Conservation (phyloP, 1,284 basidiomycete genomes). For the Apiotrichum montevideense region DNA sequence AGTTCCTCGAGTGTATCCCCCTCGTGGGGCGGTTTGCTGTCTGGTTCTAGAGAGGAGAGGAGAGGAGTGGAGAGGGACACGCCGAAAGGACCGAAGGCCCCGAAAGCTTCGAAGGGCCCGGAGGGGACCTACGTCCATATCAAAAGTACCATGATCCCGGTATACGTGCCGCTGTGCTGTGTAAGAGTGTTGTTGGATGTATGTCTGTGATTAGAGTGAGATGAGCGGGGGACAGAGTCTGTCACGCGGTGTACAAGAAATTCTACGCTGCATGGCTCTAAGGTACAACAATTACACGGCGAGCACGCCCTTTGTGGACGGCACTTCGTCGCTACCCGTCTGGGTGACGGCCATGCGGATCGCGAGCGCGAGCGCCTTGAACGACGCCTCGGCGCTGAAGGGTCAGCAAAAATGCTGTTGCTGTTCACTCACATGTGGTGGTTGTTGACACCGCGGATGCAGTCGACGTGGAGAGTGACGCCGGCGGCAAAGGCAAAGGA, state of each 20-base stretch:
- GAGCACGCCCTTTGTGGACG: conserved; percentile 93
- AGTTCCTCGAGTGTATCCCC: conserved; percentile 11
- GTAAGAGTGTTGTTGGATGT: too few relatives aligned
- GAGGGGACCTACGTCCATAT: too few relatives aligned
- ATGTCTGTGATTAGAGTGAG: too few relatives aligned
- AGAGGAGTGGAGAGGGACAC: too few relatives aligned
- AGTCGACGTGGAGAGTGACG: conserved; percentile 70
- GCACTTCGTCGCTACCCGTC: conserved; percentile 86
- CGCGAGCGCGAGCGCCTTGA: conserved; percentile 94
- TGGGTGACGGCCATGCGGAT: conserved; percentile 86
- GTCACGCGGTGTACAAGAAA: too few relatives aligned
- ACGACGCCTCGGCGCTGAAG: conserved; percentile 82
- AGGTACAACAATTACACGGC: conserved; percentile 26
- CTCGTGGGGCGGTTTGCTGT: conserved; percentile 10
- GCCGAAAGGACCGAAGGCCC: too few relatives aligned
- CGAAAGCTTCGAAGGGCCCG: too few relatives aligned
- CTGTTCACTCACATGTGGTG: conserved; percentile 73
- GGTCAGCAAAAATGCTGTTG: neutral
- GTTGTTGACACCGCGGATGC: conserved; percentile 90
- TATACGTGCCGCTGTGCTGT: too few relatives aligned
- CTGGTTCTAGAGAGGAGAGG: conserved; percentile 5
- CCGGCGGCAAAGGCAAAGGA: conserved; percentile 47
- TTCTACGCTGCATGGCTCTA: too few relatives aligned
- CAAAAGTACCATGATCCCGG: too few relatives aligned
- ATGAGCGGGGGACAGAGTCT: too few relatives aligned